Evolutionary conservation across 805 yeast genomes (phyloP).

Genomic region (Monosporozyma aquatica): DNA sequence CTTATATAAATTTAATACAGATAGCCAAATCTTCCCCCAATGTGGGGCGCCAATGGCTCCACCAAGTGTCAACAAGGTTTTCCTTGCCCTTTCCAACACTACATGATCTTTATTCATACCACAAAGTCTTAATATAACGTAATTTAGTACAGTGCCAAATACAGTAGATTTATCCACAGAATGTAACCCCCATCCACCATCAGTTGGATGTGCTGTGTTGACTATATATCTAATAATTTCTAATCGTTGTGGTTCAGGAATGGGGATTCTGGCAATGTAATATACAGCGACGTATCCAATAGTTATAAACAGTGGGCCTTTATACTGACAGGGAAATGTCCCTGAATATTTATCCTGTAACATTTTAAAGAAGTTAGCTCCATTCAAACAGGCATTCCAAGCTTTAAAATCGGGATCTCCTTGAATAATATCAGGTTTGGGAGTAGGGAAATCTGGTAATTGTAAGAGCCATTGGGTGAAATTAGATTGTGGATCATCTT

Average conservation of each 20-base stretch:
- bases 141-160: conserved; percentile 87
- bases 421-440: conserved; percentile 12
- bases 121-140: conserved; percentile 67
- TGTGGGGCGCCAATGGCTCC: conserved; percentile 90
- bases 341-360: conserved; percentile 79
- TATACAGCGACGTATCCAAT: conserved; percentile 75
- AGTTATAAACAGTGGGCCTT: conserved; percentile 97
- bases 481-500: conserved; percentile 41
- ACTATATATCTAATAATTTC: conserved; percentile 81
- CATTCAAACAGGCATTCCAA: conserved; percentile 57
- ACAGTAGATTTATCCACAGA: conserved; percentile 88
- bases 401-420: conserved; percentile 34
- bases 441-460: conserved; percentile 30
- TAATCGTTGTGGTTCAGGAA: conserved; percentile 52
- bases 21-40: conserved; percentile 95
- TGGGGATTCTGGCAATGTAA: conserved; percentile 58
- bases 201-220: conserved; percentile 93
- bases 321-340: conserved; percentile 81
- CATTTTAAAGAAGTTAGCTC: conserved; percentile 56
- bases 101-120: conserved; percentile 71
- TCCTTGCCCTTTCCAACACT: conserved; percentile 67
- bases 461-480: conserved; percentile 49
- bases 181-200: conserved; percentile 99
- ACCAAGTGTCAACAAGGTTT: conserved; percentile 61
- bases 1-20: conserved; percentile 67